Evolutionary conservation across 2,329 filamentous ascomycete species (phyloP).

Genomic region (Didymosphaeria variabile): DNA sequence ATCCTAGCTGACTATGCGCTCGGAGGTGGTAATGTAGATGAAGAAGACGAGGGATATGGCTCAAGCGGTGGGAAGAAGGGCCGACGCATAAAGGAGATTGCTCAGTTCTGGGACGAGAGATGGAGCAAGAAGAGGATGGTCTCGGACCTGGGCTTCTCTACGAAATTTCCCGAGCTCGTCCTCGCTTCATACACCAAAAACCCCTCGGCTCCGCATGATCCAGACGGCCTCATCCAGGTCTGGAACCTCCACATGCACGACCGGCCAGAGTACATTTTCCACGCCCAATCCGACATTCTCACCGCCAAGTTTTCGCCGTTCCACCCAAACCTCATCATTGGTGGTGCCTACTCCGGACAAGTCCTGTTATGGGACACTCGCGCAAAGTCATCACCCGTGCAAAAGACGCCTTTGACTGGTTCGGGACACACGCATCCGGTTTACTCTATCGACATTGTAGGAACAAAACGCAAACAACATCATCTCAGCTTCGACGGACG

Average conservation of each 20-base stretch:
- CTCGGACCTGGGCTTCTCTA: slow-evolving; percentile 93
- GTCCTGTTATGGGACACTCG: slow-evolving; percentile 97
- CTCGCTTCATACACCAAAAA: slow-evolving; percentile 98
- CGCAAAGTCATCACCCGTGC: slow-evolving; percentile 81
- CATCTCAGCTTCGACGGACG: slow-evolving; percentile 94
- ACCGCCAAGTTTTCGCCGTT: slow-evolving; percentile 98
- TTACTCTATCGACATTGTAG: slow-evolving; percentile 93
- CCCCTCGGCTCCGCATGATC: slow-evolving; percentile 90
- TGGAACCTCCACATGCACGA: slow-evolving; percentile 98
- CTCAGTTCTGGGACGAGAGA: slow-evolving; percentile 92
- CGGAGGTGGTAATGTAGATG: slow-evolving; percentile 78
- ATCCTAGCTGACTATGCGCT: slow-evolving; percentile 94
- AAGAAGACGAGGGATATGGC: slow-evolving; percentile 78
- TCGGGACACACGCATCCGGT: slow-evolving; percentile 96
- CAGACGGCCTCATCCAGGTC: slow-evolving; percentile 90
- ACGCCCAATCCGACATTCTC: slow-evolving; percentile 93
- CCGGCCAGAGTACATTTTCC: slow-evolving; percentile 94
- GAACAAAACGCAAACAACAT: slow-evolving; percentile 99
- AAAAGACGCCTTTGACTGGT: slow-evolving; percentile 94
- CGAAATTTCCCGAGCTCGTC: slow-evolving; percentile 91
- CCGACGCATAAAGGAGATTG: slow-evolving; percentile 82
- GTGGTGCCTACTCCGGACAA: slow-evolving; percentile 95
- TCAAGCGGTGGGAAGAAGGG: slow-evolving; percentile 76
- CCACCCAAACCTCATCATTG: slow-evolving; percentile 94
- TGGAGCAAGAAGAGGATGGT: slow-evolving; percentile 99